Evolutionary conservation across 805 yeast genomes (phyloP).

Genomic region (Nakazawaea ambrosiae): DNA sequence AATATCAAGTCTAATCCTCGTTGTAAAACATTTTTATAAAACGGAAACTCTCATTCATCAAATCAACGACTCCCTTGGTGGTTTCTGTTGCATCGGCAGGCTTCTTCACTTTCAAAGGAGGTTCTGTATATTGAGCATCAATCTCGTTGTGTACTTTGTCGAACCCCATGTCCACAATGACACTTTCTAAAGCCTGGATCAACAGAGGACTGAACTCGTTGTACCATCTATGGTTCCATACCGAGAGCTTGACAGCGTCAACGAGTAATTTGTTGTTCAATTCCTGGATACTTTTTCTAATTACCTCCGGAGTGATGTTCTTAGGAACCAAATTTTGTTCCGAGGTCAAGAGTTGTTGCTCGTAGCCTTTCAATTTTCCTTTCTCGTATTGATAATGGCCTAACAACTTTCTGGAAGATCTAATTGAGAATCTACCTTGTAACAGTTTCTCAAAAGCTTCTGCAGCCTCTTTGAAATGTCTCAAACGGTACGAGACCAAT

Average conservation of each 20-base stretch:
- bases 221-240: conserved; percentile 99
- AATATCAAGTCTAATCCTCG: conserved; percentile 5
- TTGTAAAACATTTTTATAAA: conserved; percentile 36
- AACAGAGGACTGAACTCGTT: conserved; percentile 76
- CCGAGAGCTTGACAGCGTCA: conserved; percentile 66
- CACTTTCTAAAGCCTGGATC: conserved; percentile 45
- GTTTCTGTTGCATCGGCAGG: conserved; percentile 11
- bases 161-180: conserved; percentile 72
- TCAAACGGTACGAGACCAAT: conserved; percentile 73
- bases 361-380: conserved; percentile 21
- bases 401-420: conserved; percentile 68
- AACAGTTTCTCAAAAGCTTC: conserved; percentile 75
- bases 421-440: conserved; percentile 69
- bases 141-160: conserved; percentile 70
- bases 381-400: conserved; percentile 53
- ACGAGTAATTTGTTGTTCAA: conserved; percentile 58
- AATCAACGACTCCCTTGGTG: conserved; percentile 48
- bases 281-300: conserved; percentile 29
- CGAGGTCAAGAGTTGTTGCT: conserved; percentile 20
- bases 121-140: conserved; percentile 53
- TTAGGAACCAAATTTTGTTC: conserved; percentile 10
- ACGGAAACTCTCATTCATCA: conserved; percentile 45
- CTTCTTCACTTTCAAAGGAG: conserved; percentile 10
- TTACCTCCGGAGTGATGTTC: conserved; percentile 16
- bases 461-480: conserved; percentile 83